Evolutionary conservation across 2,329 filamentous ascomycete genomes (phyloP).

Genomic region (Claviceps sorghi): DNA sequence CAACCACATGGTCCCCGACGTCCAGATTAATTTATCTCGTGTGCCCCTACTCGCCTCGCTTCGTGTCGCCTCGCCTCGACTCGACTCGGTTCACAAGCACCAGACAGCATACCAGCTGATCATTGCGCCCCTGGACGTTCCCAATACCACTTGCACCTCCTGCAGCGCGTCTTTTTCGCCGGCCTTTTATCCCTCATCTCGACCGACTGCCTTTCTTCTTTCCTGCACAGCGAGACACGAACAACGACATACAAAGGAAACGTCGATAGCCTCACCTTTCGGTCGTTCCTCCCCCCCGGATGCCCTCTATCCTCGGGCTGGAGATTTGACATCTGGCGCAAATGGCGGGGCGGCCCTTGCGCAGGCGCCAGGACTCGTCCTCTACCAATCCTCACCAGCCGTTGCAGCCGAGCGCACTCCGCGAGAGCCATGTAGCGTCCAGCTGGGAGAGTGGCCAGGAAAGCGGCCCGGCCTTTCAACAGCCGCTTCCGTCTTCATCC

Average conservation of each 20-base stretch:
- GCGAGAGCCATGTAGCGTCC: conserved; percentile 27
- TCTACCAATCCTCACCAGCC: conserved; percentile 23
- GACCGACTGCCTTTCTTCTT: not conserved
- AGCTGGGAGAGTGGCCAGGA: conserved; percentile 10
- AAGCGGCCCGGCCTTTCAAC: conserved; percentile 6
- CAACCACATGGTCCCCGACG: not conserved
- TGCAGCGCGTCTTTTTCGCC: too few relatives aligned
- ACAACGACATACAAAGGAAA: not conserved
- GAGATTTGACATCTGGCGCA: not conserved
- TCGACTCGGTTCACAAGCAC: too few relatives aligned
- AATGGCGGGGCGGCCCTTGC: conserved; percentile 16
- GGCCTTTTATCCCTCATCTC: not conserved
- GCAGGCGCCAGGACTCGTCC: conserved; percentile 16
- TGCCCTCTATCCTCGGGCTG: not conserved
- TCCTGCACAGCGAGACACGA: not conserved
- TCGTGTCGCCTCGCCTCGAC: too few relatives aligned
- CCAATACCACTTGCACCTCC: too few relatives aligned
- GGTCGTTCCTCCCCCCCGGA: not conserved
- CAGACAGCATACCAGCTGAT: too few relatives aligned
- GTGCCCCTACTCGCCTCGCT: not conserved
- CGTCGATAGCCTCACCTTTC: not conserved
- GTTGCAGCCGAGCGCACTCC: conserved; percentile 29
- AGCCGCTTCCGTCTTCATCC: conserved; percentile 4
- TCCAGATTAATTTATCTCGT: not conserved
- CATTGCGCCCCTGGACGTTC: too few relatives aligned